Conservation (phyloP, 2,329 filamentous ascomycete genomes). For the Hypoxylon sp. region DNA sequence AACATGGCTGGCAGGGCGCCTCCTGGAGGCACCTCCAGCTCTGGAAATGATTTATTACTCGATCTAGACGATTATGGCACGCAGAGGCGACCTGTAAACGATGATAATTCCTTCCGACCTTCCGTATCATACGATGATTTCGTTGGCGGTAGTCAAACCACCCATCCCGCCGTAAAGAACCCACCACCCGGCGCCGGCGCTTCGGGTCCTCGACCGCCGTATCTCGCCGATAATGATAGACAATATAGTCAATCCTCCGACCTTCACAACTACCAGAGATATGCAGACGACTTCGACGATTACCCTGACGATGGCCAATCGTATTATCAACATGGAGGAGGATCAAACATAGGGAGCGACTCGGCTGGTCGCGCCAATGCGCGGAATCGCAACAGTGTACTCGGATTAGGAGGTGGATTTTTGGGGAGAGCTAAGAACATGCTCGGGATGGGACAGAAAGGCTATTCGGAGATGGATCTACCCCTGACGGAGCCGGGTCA, state of each 20-base stretch:
- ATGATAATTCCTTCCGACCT: slow-evolving; percentile 81
- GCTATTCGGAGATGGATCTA: slow-evolving; percentile 98
- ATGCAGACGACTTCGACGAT: slow-evolving; percentile 90
- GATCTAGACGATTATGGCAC: slow-evolving; percentile 84
- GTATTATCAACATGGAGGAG: slow-evolving; percentile 83
- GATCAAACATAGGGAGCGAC: slow-evolving; percentile 60
- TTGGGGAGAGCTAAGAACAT: slow-evolving; percentile 90
- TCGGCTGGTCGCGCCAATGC: slow-evolving; percentile 67
- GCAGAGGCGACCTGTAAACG: slow-evolving; percentile 82
- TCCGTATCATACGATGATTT: slow-evolving; percentile 97
- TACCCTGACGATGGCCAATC: slow-evolving; percentile 83
- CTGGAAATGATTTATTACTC: slow-evolving; percentile 74
- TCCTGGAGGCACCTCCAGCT: slow-evolving; percentile 64
- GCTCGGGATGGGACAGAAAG: slow-evolving; percentile 83
- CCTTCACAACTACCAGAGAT: slow-evolving; percentile 89
- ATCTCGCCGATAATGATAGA: slow-evolving; percentile 59
- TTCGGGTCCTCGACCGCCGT: slow-evolving; percentile 59
- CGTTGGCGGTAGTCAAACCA: slow-evolving; percentile 76
- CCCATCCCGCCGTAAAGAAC: slow-evolving; percentile 63
- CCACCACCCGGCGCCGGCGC: slow-evolving; percentile 51
- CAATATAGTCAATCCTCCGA: slow-evolving; percentile 83
- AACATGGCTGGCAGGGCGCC: slow-evolving; percentile 74
- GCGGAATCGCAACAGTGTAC: slow-evolving; percentile 87
- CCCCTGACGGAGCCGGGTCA: slow-evolving; percentile 85
- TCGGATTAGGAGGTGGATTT: slow-evolving; percentile 88